Evolutionary conservation across 2,329 filamentous ascomycete species (phyloP), one percentile per base, ranked within the genome.

Genomic region (Verruconis gallopava): DNA sequence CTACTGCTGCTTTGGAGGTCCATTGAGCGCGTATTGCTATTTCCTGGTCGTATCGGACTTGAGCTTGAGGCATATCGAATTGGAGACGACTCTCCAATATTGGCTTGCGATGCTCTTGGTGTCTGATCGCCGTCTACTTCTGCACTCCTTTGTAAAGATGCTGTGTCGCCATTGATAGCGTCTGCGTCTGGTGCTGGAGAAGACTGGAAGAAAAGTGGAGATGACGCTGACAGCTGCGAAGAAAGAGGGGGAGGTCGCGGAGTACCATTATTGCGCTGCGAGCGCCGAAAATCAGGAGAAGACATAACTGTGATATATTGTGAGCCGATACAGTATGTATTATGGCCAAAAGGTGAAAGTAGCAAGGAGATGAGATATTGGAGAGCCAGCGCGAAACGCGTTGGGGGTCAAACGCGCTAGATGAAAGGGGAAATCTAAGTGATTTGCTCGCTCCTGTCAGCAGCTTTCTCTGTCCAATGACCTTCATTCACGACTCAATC

Each of bases 51-150:
- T 11, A 33, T 25, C 12, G 40, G 40, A 21, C 84, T 93, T 28
- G 89, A 94, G 61, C 85, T 94, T 25, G 85, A 78, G 44, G 85
- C 84, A 58, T 95, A 96, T 58, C 79, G 77, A 50, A 96, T 85
- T 1, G 89, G 89, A 1, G 89, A 96, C 0, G 89, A 96, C 55
- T 88, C 89, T 94, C 14, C 5, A 5, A 35, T 65, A 37, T 66
- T 66, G 17, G 28, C 13, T 18, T 64, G 69, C 47, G 72, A 78
- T 5, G 81, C 81, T 56, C 79, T 71, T 5, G 83, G 83, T 32
- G 83, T 88, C 46, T 77, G 71, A 50, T 82, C 77, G 40, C 74
- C 77, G 55, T 75, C 72, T 50, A 65, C 64, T n/a, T 30, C 25
- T 30, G 25, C 25, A 45, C 69, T 62, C 19, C 56, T 49, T 11